Conservation (phyloP, 805 yeast species). For the Clavispora asparagi region DNA sequence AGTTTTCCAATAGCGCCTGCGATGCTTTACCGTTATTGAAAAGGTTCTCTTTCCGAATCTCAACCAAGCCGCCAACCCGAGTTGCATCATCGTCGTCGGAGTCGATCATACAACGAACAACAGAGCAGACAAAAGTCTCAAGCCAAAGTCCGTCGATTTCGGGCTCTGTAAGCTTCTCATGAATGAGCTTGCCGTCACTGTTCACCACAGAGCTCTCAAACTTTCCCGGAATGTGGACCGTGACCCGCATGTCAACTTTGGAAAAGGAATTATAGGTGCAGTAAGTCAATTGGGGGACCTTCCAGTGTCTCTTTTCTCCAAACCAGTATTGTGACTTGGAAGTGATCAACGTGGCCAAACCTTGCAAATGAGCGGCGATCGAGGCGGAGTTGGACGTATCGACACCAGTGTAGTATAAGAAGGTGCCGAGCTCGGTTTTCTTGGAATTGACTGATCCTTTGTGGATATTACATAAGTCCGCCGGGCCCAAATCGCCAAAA, state of each 20-base stretch:
- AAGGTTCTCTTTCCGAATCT: conserved; percentile 80
- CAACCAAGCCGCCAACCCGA: conserved; percentile 60
- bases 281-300: conserved; percentile 66
- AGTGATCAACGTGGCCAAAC: conserved; percentile 57
- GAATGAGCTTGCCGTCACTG: conserved; percentile 47
- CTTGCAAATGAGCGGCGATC: conserved; percentile 69
- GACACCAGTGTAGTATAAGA: conserved; percentile 66
- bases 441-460: conserved; percentile 38
- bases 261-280: conserved; percentile 59
- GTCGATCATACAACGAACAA: conserved; percentile 68
- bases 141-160: conserved; percentile 52
- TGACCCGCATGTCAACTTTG: conserved; percentile 63
- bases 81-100: conserved; percentile 63
- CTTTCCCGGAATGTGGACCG: conserved; percentile 72
- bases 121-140: conserved; percentile 59
- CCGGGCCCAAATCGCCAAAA: conserved; percentile 68
- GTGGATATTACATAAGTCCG: conserved; percentile 52
- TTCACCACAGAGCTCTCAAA: conserved; percentile 52
- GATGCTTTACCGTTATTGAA: conserved; percentile 47
- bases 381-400: conserved; percentile 75
- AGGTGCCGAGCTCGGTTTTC: conserved; percentile 60
- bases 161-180: conserved; percentile 42
- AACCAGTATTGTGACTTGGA: conserved; percentile 70
- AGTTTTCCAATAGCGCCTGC: conserved; percentile 34
- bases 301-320: conserved; percentile 66